Conservation (phyloP, 768 basidiomycete genomes). For the Naganishia onofrii region DNA sequence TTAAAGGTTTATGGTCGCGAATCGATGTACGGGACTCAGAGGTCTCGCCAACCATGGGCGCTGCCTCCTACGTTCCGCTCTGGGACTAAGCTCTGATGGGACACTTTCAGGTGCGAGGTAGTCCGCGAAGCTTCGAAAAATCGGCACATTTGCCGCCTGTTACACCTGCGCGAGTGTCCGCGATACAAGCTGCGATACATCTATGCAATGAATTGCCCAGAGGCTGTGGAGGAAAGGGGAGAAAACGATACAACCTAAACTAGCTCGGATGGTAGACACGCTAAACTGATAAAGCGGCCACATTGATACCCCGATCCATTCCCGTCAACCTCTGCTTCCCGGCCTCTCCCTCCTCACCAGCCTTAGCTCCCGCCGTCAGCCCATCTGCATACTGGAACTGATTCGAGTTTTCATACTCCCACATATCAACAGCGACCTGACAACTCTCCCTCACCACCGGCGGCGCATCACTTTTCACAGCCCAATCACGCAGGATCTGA, state of each 20-base stretch:
- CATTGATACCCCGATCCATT: slow-evolving; percentile 30
- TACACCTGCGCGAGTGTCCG: too few relatives aligned
- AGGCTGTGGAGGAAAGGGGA: not conserved
- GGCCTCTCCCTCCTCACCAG: not conserved
- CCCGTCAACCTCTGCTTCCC: slow-evolving; percentile 27
- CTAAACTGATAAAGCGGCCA: not conserved
- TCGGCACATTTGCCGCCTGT: too few relatives aligned
- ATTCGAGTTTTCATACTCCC: slow-evolving; percentile 55
- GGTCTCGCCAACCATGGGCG: too few relatives aligned
- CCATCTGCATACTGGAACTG: slow-evolving; percentile 35
- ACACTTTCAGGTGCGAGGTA: too few relatives aligned
- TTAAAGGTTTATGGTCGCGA: too few relatives aligned
- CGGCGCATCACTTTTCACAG: slow-evolving; percentile 72
- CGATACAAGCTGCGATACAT: too few relatives aligned
- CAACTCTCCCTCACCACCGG: slow-evolving; percentile 92
- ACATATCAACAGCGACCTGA: slow-evolving; percentile 94
- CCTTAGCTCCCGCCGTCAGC: slow-evolving; percentile 13
- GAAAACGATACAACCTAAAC: not conserved
- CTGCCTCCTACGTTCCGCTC: too few relatives aligned
- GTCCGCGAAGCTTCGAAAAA: too few relatives aligned
- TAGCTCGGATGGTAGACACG: not conserved
- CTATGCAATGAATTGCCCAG: slow-evolving; percentile 6
- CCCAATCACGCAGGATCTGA: slow-evolving; percentile 80
- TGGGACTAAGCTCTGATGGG: too few relatives aligned
- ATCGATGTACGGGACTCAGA: too few relatives aligned